Evolutionary conservation across 768 basidiomycete genomes (phyloP).

Genomic region (Termitomyces sp.): DNA sequence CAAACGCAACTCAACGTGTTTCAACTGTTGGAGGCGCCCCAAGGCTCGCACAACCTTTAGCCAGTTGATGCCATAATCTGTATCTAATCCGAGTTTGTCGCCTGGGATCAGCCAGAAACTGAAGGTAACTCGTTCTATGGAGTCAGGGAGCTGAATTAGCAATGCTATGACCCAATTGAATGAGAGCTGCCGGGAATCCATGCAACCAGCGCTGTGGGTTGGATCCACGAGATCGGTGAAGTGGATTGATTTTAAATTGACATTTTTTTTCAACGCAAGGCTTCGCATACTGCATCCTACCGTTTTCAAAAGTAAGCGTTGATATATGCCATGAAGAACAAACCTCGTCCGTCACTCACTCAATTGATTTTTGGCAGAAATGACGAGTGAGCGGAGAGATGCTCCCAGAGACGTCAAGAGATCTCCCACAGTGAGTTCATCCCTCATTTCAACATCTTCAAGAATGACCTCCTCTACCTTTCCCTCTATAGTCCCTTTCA

Average conservation of each 20-base stretch:
- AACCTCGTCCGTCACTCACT: slow-evolving; percentile 1
- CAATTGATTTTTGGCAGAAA: slow-evolving; percentile 7
- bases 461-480: slow-evolving; percentile 1
- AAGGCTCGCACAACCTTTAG: not conserved
- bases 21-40: not conserved
- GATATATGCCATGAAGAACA: not conserved
- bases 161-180: slow-evolving; percentile 9
- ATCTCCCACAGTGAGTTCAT: not conserved
- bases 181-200: not conserved
- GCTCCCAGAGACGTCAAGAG: not conserved
- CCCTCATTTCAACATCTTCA: slow-evolving; percentile 1
- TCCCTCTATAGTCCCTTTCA: not conserved
- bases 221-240: slow-evolving; percentile 13
- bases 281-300: not conserved
- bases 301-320: not conserved
- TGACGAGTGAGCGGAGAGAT: slow-evolving; percentile 3
- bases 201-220: not conserved
- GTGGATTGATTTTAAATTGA: slow-evolving; percentile 1
- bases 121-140: slow-evolving; percentile 1
- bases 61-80: slow-evolving; percentile 1
- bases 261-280: slow-evolving; percentile 3
- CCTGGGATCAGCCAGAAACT: slow-evolving; percentile 11
- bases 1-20: slow-evolving; percentile 1
- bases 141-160: slow-evolving; percentile 2
- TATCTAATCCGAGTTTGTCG: slow-evolving; percentile 7